Base-by-base conservation (phyloP, 2,329 filamentous ascomycete species). In the Nemania sp. region DNA sequence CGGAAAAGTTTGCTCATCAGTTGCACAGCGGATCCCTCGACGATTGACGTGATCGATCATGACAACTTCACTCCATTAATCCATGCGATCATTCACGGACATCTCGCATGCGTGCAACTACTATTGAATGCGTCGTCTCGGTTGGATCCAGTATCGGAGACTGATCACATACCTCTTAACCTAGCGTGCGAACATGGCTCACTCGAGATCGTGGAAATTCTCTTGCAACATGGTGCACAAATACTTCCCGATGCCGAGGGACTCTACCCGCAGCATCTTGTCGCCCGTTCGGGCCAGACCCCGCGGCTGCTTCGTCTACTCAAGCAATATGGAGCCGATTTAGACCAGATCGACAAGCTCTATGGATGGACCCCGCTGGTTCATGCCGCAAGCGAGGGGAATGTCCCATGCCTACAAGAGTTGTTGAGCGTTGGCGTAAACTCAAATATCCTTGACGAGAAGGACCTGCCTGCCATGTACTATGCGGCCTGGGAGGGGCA, bases 401-500 rank as follows among this genome's bases (percentile, higher is more conserved):
- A 97, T 72, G 90, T 97, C 1, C 87, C 90, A 25, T 97, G 93
- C 71, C 80, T 99, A 45, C 86, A 92, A 67, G 90, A 88, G 1
- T 81, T 99, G 3, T 81, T 99, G 11, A 86, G 92, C 54, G 86
- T 90, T 64, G 89, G 90, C 7, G 93, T 90, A 3, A 87, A 96
- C 69, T 85, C 90, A 1, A 88, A 88, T 65, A 90, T 92, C 56
- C 78, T 91, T 45, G 95, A 99, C 72, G 95, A 99, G 77, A 99
- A 98, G 73, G 89, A 88, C 15, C 83, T 98, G 3, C 92, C 93
- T 2, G 93, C 95, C 29, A 92, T 98, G 88, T 99, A 99, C 76
- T 99, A 99, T 76, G 95, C 95, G 13, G 94, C 92, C 0, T 99
- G 95, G 95, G 95, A 99, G 78, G 95, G 95, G 0, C 91, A 98